These are phyloP conservation scores for Cercospora zeae-maydis DNA, from an alignment of 2,329 filamentous ascomycete genomes.

Conservation along the genomic window DNA sequence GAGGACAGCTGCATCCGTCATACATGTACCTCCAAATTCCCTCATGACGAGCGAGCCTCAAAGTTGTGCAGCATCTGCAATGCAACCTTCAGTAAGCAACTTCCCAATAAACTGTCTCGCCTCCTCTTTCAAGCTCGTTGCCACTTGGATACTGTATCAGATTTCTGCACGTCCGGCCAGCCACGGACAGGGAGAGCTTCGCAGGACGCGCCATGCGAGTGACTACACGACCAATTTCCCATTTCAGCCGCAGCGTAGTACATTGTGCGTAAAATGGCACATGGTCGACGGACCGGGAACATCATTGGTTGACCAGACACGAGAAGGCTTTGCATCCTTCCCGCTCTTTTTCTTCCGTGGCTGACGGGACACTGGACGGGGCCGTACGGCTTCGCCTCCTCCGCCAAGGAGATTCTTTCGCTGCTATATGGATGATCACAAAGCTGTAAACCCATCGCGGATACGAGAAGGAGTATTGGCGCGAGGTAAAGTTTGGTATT, in stretches of 20 bases:
- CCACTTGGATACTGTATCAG: background rate
- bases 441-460: background rate
- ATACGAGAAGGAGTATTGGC: background rate
- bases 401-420: background rate
- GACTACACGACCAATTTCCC: background rate
- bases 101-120: background rate
- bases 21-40: background rate
- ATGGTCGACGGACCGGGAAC: background rate
- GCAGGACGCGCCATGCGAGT: background rate
- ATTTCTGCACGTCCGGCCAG: background rate
- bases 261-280: background rate
- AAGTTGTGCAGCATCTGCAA: background rate
- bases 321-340: background rate
- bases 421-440: background rate
- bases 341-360: background rate
- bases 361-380: background rate
- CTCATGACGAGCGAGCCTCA: background rate
- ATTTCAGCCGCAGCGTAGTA: background rate
- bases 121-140: background rate
- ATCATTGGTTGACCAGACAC: background rate
- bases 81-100: slow-evolving; percentile 8
- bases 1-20: background rate
- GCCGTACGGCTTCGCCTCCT: background rate
- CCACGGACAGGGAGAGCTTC: background rate
- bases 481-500: background rate